A percentile compares a stretch with the other conserved stretches of the same genome.
Evolutionary conservation across 2,329 filamentous ascomycete genomes (phyloP).

Genomic region (Pyrenophora seminiperda): DNA sequence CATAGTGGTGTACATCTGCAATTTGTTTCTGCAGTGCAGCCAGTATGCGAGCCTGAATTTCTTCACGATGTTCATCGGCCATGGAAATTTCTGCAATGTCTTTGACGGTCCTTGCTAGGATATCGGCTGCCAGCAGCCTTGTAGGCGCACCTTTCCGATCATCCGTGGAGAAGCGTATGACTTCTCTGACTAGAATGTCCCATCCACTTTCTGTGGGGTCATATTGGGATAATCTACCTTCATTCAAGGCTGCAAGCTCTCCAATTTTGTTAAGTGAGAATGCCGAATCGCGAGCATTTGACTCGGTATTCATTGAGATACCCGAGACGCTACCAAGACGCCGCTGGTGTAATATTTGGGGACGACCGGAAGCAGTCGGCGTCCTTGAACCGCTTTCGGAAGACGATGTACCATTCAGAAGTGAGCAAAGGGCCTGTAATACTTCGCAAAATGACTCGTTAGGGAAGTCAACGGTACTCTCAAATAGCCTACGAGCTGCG

Average conservation of each 20-base stretch:
- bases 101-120: conserved; percentile 55
- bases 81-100: conserved; percentile 59
- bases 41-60: conserved; percentile 74
- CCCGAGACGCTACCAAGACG: conserved; percentile 53
- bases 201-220: conserved; percentile 75
- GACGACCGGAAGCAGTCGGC: conserved; percentile 27
- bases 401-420: conserved; percentile 58
- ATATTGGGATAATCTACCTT: conserved; percentile 68
- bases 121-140: conserved; percentile 56
- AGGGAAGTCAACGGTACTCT: conserved; percentile 90
- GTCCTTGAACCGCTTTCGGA: conserved; percentile 32
- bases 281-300: conserved; percentile 52
- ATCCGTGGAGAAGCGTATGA: conserved; percentile 56
- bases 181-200: conserved; percentile 65
- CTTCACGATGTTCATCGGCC: conserved; percentile 48
- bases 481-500: conserved; percentile 82
- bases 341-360: conserved; percentile 44
- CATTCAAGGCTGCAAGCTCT: conserved; percentile 53
- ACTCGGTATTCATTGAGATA: conserved; percentile 47
- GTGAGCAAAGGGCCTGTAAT: conserved; percentile 72
- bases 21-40: conserved; percentile 68
- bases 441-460: conserved; percentile 80
- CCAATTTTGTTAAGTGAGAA: conserved; percentile 57
- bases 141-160: conserved; percentile 49
- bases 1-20: conserved; percentile 58